Conservation (phyloP, 169 alveolate genomes). For the Plasmodium chabaudi region DNA sequence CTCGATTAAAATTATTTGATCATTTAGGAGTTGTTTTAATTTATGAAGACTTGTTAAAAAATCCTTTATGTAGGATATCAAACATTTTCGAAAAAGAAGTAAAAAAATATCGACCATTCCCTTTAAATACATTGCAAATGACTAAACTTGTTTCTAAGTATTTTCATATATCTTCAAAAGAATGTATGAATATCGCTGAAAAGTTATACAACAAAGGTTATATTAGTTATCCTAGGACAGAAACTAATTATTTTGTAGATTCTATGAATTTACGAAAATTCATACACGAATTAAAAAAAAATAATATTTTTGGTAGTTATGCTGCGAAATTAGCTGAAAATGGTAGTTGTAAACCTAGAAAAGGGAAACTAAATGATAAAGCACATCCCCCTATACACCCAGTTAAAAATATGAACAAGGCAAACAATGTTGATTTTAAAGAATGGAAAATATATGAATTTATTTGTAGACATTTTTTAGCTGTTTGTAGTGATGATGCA, state of each 20-base stretch:
- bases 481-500: slow-evolving; percentile 88
- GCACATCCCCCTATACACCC: slow-evolving; percentile 99
- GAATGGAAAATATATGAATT: slow-evolving; percentile 88
- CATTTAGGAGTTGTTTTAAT: slow-evolving; percentile 61
- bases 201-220: slow-evolving; percentile 94
- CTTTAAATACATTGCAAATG: slow-evolving; percentile 94
- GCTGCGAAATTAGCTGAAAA: slow-evolving; percentile 84
- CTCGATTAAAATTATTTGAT: slow-evolving; percentile 73
- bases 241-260: slow-evolving; percentile 95
- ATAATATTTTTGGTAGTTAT: slow-evolving; percentile 92
- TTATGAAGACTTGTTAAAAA: slow-evolving; percentile 57
- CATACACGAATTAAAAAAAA: slow-evolving; percentile 84
- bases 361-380: slow-evolving; percentile 95
- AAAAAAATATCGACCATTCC: slow-evolving; percentile 89
- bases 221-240: slow-evolving; percentile 99
- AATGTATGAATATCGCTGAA: slow-evolving; percentile 97
- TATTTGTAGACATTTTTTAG: slow-evolving; percentile 88
- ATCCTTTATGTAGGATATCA: slow-evolving; percentile 49
- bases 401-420: slow-evolving; percentile 91
- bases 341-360: slow-evolving; percentile 82
- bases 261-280: slow-evolving; percentile 90
- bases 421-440: slow-evolving; percentile 81
- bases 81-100: slow-evolving; percentile 72
- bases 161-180: slow-evolving; percentile 89
- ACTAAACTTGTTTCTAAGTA: slow-evolving; percentile 92